Evolutionary conservation across 2,329 filamentous ascomycete species (phyloP).

Genomic region (Apiospora pterosperma): DNA sequence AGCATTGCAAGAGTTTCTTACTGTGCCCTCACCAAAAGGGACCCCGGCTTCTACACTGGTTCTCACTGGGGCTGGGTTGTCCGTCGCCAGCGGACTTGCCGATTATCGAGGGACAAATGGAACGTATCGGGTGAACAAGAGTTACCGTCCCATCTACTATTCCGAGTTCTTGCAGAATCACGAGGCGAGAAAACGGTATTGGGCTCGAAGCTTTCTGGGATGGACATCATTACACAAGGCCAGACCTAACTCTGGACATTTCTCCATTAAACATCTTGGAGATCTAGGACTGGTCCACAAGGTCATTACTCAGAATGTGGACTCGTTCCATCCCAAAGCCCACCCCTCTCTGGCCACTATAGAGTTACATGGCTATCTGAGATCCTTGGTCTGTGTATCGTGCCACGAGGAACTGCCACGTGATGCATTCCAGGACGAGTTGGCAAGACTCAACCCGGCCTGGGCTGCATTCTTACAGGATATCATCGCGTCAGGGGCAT

Average conservation of each 20-base stretch:
- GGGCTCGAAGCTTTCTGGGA: conserved; percentile 90
- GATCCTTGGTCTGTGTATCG: conserved; percentile 75
- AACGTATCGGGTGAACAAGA: conserved; percentile 89
- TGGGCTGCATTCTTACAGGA: conserved; percentile 77
- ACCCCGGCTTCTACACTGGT: conserved; percentile 46
- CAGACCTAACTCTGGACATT: conserved; percentile 76
- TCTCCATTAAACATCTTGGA: conserved; percentile 70
- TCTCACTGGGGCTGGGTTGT: conserved; percentile 83
- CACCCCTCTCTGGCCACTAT: conserved; percentile 73
- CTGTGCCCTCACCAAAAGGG: conserved; percentile 49
- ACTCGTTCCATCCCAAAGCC: conserved; percentile 81
- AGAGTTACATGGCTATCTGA: conserved; percentile 88
- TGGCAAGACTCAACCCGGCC: conserved; percentile 77
- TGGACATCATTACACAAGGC: conserved; percentile 81
- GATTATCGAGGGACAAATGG: conserved; percentile 90
- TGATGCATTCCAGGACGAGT: conserved; percentile 68
- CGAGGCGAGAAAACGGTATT: conserved; percentile 86
- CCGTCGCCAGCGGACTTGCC: conserved; percentile 85
- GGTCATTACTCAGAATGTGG: conserved; percentile 95
- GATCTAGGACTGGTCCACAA: conserved; percentile 67
- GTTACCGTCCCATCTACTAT: conserved; percentile 88
- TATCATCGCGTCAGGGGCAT: conserved; percentile 69
- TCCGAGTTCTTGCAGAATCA: conserved; percentile 82
- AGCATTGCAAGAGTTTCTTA: conserved; percentile 75
- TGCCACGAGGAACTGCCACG: conserved; percentile 72